Evolutionary conservation across 208 protist genomes (phyloP), one percentile per base, ranked within the genome.

Genomic region (Crithidia fasciculata): DNA sequence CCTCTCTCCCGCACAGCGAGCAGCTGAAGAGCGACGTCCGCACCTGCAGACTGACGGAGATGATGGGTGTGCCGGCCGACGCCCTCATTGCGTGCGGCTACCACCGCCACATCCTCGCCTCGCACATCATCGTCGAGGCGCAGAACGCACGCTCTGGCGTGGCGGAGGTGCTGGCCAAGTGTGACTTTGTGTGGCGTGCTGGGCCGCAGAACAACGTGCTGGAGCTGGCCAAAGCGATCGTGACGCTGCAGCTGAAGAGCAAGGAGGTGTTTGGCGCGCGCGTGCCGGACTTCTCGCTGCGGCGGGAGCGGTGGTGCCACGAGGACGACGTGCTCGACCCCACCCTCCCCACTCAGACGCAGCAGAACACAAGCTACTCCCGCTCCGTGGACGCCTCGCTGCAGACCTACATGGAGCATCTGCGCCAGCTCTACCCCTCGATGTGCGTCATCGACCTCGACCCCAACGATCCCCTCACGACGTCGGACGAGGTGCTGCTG

Each of bases 91-190:
- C 82, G 13, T 95, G 92, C 71, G 78, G 83, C 74, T 95, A 94
- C 59, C 89, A 86, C 37, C 85, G 89, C 53, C 92, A 96, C 64
- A 73, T 95, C 9, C 69, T 91, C 41, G 70, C 76, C 3, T 72
- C 90, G 9, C 90, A 94, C 78, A 82, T 94, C 36, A 89, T 94
- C 54, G 76, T 93, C 19, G 90, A 95, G 75, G 88, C 92, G 19
- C 89, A 95, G 74, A 86, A 91, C 69, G 83, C 87, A 15, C 84
- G 87, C 5, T 93, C 82, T 16, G 84, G 80, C 43, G 83, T 93
- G 15, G 72, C 81, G 0, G 84, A 95, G 70, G 78, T 85, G 44
- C 86, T 95, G 55, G 49, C 78, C n/a, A 72, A 64, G 37, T 92
- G 85, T 69, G 84, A 94, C 50, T 64, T 63, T 39, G 67, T 92